These are phyloP conservation scores for Phanerodontia chrysosporium DNA, from an alignment of 768 basidiomycete genomes.

Conservation along the genomic window DNA sequence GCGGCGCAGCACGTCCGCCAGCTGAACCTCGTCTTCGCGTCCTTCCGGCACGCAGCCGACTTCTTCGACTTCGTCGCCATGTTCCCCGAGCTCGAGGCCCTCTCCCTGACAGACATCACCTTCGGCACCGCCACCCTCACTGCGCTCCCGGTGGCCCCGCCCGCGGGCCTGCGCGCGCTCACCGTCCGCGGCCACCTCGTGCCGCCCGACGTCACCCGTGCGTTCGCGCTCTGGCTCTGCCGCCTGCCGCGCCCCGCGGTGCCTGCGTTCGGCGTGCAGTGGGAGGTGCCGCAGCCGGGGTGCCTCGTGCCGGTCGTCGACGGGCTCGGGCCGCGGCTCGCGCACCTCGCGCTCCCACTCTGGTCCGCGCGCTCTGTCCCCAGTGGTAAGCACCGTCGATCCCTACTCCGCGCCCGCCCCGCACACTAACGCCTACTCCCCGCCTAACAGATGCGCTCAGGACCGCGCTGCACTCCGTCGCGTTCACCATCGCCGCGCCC, in stretches of 20 bases:
- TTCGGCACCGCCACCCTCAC: slow-evolving; percentile 4
- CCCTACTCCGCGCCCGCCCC: not conserved
- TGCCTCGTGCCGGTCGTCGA: slow-evolving; percentile 2
- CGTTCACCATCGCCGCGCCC: not conserved
- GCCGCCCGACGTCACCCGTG: not conserved
- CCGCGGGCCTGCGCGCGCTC: not conserved
- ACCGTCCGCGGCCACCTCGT: not conserved
- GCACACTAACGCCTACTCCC: not conserved
- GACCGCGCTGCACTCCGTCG: not conserved
- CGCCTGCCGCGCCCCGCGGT: not conserved
- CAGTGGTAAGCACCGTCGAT: not conserved
- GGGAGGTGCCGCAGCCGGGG: not conserved
- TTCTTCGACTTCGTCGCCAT: slow-evolving; percentile 6
- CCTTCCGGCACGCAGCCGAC: slow-evolving; percentile 3
- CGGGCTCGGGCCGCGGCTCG: not conserved
- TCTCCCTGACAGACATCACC: not conserved
- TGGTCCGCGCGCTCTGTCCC: not conserved
- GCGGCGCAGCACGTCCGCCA: slow-evolving; percentile 2
- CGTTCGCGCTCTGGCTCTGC: slow-evolving; percentile 3
- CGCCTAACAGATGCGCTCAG: not conserved
- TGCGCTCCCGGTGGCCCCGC: not conserved
- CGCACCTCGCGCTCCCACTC: not conserved
- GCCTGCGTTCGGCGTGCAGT: not conserved
- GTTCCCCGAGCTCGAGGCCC: slow-evolving; percentile 5
- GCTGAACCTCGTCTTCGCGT: slow-evolving; percentile 6